Conservation (phyloP, 768 basidiomycete species). For the Agaricus subrufescens region DNA sequence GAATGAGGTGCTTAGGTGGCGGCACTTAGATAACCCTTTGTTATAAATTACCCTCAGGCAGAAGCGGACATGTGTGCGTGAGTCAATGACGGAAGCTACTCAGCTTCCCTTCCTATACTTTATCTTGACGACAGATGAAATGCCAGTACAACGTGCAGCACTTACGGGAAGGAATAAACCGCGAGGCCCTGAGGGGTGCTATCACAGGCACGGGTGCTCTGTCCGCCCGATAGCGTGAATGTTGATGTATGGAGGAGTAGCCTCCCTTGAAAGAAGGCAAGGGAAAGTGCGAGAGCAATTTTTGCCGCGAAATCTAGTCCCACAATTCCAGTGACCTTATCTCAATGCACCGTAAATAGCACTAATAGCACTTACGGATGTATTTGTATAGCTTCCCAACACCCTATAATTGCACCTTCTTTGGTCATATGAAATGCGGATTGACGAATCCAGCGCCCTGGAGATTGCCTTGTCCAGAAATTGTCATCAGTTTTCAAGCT, state of each 20-base stretch:
- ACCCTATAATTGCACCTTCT: not conserved
- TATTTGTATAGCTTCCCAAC: not conserved
- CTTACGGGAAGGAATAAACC: not conserved
- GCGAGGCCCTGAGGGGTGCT: not conserved
- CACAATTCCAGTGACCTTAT: not conserved
- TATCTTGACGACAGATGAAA: not conserved
- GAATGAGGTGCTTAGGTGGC: not conserved
- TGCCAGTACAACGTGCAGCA: not conserved
- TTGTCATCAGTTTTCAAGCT: not conserved
- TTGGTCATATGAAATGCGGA: constrained; percentile 2
- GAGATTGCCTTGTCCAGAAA: not conserved
- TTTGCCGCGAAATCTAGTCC: not conserved
- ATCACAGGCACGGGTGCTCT: constrained; percentile 1
- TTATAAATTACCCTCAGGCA: not conserved
- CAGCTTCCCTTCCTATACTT: not conserved
- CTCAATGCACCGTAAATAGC: not conserved
- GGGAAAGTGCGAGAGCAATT: not conserved
- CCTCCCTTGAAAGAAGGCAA: not conserved
- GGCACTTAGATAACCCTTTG: not conserved
- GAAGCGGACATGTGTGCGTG: not conserved
- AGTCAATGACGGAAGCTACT: not conserved
- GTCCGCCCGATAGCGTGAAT: not conserved
- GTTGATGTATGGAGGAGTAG: not conserved
- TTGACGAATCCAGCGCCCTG: not conserved
- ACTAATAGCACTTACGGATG: not conserved